Percentiles rank a stretch among this genome's conserved stretches.
phyloP scores from a whole-genome alignment of 2,329 filamentous ascomycete species.

The Aureobasidium sp. region DNA sequence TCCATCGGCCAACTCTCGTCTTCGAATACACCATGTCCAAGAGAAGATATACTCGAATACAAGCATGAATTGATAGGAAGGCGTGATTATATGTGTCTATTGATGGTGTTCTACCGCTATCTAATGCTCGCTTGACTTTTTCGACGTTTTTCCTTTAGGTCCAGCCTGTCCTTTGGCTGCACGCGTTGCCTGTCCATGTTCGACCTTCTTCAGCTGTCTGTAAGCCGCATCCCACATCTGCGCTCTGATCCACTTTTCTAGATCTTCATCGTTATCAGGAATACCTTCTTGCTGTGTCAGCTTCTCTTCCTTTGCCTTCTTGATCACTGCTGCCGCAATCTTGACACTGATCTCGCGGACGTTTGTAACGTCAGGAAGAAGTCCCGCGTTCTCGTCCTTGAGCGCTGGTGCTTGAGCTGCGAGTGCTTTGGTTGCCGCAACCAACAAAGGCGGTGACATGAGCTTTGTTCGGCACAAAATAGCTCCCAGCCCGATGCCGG shows the following conservation, averaged over 20 bases:
- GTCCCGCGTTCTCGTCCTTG: slow-evolving; percentile 52
- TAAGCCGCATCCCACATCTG: slow-evolving; percentile 77
- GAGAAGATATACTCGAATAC: no score
- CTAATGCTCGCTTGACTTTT: background rate
- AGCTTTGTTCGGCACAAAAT: slow-evolving; percentile 60
- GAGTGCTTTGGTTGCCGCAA: slow-evolving; percentile 67
- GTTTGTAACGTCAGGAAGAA: slow-evolving; percentile 67
- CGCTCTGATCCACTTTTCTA: slow-evolving; percentile 64
- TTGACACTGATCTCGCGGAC: slow-evolving; percentile 69
- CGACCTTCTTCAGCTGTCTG: slow-evolving; percentile 52
- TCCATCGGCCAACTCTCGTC: no score
- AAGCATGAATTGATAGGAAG: background rate
- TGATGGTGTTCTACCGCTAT: no score
- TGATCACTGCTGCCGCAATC: slow-evolving; percentile 69
- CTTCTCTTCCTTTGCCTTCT: slow-evolving; percentile 59
- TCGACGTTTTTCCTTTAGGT: slow-evolving; percentile 13
- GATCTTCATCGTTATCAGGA: slow-evolving; percentile 45
- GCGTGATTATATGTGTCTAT: no score
- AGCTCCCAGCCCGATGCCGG: slow-evolving; percentile 73
- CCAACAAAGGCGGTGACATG: slow-evolving; percentile 70
- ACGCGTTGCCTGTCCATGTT: slow-evolving; percentile 43
- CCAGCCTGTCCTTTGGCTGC: slow-evolving; percentile 53
- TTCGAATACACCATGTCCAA: no score
- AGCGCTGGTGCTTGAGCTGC: slow-evolving; percentile 64
- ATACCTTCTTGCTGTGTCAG: slow-evolving; percentile 59